phyloP scores from a whole-genome alignment of 1,139 yeast species.

The Geotrichum histeridarum region DNA sequence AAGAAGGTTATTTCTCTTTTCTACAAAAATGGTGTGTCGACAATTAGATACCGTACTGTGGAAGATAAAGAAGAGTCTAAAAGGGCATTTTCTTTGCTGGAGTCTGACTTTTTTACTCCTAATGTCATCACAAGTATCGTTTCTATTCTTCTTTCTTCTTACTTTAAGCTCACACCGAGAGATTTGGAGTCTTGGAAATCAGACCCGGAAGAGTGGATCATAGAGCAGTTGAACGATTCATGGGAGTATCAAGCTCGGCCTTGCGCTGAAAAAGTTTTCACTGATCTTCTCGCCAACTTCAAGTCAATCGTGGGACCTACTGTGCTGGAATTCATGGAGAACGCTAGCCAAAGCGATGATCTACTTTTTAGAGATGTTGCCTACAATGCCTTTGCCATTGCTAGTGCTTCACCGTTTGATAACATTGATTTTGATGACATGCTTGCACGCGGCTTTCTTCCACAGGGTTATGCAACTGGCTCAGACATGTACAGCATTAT shows the following conservation, averaged over 20 bases:
- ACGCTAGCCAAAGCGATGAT: conserved; percentile 45
- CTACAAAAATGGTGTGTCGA: conserved; percentile 61
- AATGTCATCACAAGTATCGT: conserved; percentile 54
- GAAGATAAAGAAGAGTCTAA: conserved; percentile 53
- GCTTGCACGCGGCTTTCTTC: conserved; percentile 56
- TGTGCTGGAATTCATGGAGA: conserved; percentile 58
- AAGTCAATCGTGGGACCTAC: conserved; percentile 57
- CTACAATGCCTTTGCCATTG: conserved; percentile 73
- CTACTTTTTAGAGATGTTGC: conserved; percentile 72
- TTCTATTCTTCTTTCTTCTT: conserved; percentile 64
- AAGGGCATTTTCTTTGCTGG: conserved; percentile 50
- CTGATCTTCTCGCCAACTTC: conserved; percentile 63
- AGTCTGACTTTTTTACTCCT: conserved; percentile 53
- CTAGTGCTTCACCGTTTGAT: conserved; percentile 61
- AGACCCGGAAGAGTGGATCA: conserved; percentile 92
- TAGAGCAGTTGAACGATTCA: conserved; percentile 68
- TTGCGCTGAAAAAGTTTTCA: conserved; percentile 81
- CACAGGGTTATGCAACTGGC: conserved; percentile 47
- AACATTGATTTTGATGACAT: conserved; percentile 60
- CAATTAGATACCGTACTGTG: conserved; percentile 58
- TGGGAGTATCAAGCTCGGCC: conserved; percentile 85
- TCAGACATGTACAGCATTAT: conserved; percentile 12
- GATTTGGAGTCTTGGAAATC: conserved; percentile 77
- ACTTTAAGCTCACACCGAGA: conserved; percentile 62
- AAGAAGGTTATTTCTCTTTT: conserved; percentile 60